Conservation (phyloP, 1,284 basidiomycete genomes). For the Termitomyces sp. region DNA sequence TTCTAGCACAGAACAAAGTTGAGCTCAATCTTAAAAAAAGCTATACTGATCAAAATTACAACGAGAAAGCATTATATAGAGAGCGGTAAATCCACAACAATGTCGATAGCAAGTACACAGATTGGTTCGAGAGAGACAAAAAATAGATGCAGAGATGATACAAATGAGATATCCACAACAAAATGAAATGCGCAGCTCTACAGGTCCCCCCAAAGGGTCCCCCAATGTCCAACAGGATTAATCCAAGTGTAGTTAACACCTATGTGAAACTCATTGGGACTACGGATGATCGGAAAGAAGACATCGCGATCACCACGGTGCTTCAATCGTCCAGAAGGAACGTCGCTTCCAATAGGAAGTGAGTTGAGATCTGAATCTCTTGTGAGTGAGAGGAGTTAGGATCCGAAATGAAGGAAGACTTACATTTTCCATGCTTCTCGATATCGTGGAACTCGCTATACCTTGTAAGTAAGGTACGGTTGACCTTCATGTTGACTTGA, state of each 20-base stretch:
- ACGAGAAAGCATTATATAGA: neutral
- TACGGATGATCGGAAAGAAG: conserved; percentile 1
- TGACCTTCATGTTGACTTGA: neutral
- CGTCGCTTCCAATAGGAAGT: conserved; percentile 6
- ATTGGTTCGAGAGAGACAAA: neutral
- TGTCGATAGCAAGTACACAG: neutral
- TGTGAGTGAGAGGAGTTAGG: neutral
- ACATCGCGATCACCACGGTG: conserved; percentile 5
- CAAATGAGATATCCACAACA: neutral
- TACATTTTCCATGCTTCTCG: conserved; percentile 8
- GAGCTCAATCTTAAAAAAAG: neutral
- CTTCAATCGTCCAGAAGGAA: conserved; percentile 6
- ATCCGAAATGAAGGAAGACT: neutral
- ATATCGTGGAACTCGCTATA: conserved; percentile 13
- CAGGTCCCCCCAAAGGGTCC: neutral
- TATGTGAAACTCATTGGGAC: neutral
- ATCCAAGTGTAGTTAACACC: conserved; percentile 10
- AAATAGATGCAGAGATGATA: neutral
- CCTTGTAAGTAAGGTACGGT: conserved; percentile 7
- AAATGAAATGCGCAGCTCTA: neutral
- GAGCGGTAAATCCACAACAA: neutral
- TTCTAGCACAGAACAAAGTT: no score
- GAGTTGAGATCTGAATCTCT: conserved; percentile 7
- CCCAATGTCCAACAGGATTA: conserved; percentile 13
- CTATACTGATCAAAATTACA: neutral